Evolutionary conservation across 345 rosid genomes (phyloP).

Genomic region (Laguncularia racemosa): DNA sequence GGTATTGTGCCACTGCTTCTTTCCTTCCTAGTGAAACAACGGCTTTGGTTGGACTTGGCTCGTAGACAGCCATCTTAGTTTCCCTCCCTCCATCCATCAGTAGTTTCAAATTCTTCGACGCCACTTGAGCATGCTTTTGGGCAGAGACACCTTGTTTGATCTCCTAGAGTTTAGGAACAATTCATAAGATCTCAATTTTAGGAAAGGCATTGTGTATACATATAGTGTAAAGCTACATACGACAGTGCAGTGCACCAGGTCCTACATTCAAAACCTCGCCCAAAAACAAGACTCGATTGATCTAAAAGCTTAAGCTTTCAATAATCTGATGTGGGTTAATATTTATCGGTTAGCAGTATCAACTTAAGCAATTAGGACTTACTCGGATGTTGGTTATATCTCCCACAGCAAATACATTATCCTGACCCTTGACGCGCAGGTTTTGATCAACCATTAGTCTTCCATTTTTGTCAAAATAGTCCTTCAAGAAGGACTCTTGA

Average conservation of each 20-base stretch:
- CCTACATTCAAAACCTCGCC: too few species aligned
- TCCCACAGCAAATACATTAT: conserved; percentile 52
- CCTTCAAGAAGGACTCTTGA: conserved; percentile 20
- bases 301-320: too few species aligned
- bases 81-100: conserved; percentile 44
- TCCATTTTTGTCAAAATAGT: conserved; percentile 33
- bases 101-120: conserved; percentile 60
- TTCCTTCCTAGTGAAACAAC: conserved; percentile 72
- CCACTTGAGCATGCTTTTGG: conserved; percentile 52
- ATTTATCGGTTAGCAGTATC: too few species aligned
- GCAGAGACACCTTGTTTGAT: conserved; percentile 75
- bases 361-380: conserved; percentile 8
- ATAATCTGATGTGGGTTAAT: too few species aligned
- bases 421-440: conserved; percentile 30
- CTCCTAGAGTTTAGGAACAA: conserved; percentile 35
- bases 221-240: too few species aligned
- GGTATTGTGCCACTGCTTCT: conserved; percentile 68
- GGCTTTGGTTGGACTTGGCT: conserved; percentile 35
- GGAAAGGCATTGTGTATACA: too few species aligned
- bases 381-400: conserved; percentile 45
- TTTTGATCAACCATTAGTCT: conserved; percentile 47
- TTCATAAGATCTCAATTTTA: too few species aligned
- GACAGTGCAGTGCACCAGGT: too few species aligned
- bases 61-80: conserved; percentile 44
- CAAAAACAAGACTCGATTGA: too few species aligned